These are phyloP conservation scores for Jackrogersella minutella DNA, from an alignment of 495 filamentous ascomycete genomes.

Conservation along the genomic window DNA sequence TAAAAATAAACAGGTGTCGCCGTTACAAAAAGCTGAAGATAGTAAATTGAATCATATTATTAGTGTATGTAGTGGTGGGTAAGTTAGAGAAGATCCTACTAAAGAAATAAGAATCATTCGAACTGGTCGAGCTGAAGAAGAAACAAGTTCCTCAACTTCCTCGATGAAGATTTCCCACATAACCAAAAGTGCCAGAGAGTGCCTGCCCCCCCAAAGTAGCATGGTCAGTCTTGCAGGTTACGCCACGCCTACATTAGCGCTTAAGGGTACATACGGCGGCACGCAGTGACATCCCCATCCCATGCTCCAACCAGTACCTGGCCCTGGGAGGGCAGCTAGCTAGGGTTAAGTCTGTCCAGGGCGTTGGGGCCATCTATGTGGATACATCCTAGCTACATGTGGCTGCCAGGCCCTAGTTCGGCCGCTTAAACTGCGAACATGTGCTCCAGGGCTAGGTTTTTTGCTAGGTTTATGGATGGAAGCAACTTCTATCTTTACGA, in stretches of 20 bases:
- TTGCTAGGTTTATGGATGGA: conserved; percentile 19
- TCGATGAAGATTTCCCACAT: conserved; percentile 24
- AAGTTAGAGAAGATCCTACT: conserved; percentile 16
- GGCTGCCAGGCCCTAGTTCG: conserved; percentile 27
- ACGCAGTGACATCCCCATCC: conserved; percentile 7
- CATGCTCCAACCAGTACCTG: not conserved
- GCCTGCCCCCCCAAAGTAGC: conserved; percentile 26
- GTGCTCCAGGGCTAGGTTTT: conserved; percentile 2
- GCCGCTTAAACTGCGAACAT: conserved; percentile 30
- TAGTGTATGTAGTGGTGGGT: not conserved
- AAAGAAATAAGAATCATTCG: conserved; percentile 8
- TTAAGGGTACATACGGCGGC: conserved; percentile 9
- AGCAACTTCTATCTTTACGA: conserved; percentile 23
- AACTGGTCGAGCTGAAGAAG: conserved; percentile 23
- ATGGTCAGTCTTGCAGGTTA: conserved; percentile 18
- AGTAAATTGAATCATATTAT: conserved; percentile 29
- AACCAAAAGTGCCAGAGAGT: not conserved
- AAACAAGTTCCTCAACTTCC: not conserved
- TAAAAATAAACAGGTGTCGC: conserved; percentile 2
- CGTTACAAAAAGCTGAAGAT: conserved; percentile 19
- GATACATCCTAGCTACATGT: conserved; percentile 25
- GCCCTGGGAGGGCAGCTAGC: not conserved
- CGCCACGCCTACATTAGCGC: conserved; percentile 12
- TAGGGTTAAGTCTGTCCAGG: conserved; percentile 23
- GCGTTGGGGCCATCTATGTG: conserved; percentile 22